Percentiles rank a stretch among this genome's conserved stretches.
Conservation (phyloP, 1,284 basidiomycete species). For the Cutaneotrichosporon dermatis region DNA sequence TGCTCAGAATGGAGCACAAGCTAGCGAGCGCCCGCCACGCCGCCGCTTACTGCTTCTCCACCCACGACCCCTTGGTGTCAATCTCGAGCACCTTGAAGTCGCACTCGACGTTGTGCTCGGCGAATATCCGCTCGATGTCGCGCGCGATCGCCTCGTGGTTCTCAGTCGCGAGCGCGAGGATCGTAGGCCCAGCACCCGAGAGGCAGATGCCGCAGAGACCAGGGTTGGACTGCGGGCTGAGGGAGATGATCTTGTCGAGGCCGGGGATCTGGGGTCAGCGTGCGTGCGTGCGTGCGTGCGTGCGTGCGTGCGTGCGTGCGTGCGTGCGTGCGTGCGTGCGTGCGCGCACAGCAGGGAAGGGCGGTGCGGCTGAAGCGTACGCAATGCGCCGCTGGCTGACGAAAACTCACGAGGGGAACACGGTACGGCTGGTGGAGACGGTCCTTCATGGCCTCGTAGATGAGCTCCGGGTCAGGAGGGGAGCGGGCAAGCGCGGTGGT, state of each 20-base stretch:
- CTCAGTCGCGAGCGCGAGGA: slow-evolving; percentile 84
- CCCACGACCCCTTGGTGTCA: slow-evolving; percentile 48
- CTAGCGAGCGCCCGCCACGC: no score
- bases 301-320: no score
- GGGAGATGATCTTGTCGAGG: slow-evolving; percentile 81
- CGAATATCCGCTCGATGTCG: slow-evolving; percentile 72
- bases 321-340: no score
- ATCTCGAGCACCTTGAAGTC: slow-evolving; percentile 50
- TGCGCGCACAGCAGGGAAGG: no score
- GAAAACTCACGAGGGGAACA: slow-evolving; percentile 59
- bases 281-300: not conserved
- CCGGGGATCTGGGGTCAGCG: slow-evolving; percentile 74
- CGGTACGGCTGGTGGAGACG: slow-evolving; percentile 96
- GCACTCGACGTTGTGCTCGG: slow-evolving; percentile 66
- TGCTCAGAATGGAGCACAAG: no score
- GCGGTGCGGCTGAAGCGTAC: no score
- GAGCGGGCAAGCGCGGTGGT: slow-evolving; percentile 87
- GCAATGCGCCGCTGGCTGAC: no score
- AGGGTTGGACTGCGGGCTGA: slow-evolving; percentile 83
- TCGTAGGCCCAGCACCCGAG: slow-evolving; percentile 95
- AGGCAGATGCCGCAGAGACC: slow-evolving; percentile 95
- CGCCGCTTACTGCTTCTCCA: slow-evolving; percentile 31
- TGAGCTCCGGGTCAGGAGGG: slow-evolving; percentile 87
- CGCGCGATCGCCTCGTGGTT: slow-evolving; percentile 78
- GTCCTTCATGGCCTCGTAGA: slow-evolving; percentile 99